These are phyloP conservation scores for Termitomyces sp. DNA, from an alignment of 768 basidiomycete species.

Conservation along the genomic window DNA sequence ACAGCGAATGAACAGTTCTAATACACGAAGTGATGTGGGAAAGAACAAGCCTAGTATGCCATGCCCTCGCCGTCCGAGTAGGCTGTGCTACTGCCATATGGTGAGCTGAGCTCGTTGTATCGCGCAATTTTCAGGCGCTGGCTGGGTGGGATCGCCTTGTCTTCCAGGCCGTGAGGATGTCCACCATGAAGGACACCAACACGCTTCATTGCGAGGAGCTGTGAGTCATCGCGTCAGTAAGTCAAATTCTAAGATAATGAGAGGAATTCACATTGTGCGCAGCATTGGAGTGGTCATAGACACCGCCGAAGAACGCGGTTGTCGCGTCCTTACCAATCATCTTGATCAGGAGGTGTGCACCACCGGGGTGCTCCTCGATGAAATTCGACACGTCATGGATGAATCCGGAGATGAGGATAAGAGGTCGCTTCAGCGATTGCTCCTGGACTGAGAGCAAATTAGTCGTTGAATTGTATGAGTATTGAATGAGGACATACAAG, in stretches of 20 bases:
- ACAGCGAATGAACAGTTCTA: background rate
- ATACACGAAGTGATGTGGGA: background rate
- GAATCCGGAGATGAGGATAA: slow-evolving; percentile 87
- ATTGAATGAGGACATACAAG: slow-evolving; percentile 49
- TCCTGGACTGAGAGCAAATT: slow-evolving; percentile 56
- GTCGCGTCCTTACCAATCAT: slow-evolving; percentile 90
- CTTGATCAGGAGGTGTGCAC: slow-evolving; percentile 78
- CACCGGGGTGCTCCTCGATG: slow-evolving; percentile 90
- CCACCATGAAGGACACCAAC: slow-evolving; percentile 65
- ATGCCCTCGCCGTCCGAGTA: slow-evolving; percentile 59
- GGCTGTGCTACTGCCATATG: slow-evolving; percentile 53
- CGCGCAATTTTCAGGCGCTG: slow-evolving; percentile 70
- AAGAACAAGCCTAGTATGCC: slow-evolving; percentile 13
- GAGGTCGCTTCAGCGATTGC: slow-evolving; percentile 74
- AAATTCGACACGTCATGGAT: slow-evolving; percentile 88
- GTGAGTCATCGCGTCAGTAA: slow-evolving; percentile 11
- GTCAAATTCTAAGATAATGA: background rate
- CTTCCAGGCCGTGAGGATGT: slow-evolving; percentile 55
- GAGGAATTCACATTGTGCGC: slow-evolving; percentile 68
- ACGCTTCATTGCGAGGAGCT: slow-evolving; percentile 64
- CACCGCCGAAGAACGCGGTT: slow-evolving; percentile 91
- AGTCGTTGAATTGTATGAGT: background rate
- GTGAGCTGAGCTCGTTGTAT: slow-evolving; percentile 59
- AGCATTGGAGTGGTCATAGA: slow-evolving; percentile 87
- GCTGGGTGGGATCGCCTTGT: slow-evolving; percentile 67